These are phyloP conservation scores for Sodiomyces alkalinus DNA, from an alignment of 2,329 filamentous ascomycete genomes.

Conservation along the genomic window DNA sequence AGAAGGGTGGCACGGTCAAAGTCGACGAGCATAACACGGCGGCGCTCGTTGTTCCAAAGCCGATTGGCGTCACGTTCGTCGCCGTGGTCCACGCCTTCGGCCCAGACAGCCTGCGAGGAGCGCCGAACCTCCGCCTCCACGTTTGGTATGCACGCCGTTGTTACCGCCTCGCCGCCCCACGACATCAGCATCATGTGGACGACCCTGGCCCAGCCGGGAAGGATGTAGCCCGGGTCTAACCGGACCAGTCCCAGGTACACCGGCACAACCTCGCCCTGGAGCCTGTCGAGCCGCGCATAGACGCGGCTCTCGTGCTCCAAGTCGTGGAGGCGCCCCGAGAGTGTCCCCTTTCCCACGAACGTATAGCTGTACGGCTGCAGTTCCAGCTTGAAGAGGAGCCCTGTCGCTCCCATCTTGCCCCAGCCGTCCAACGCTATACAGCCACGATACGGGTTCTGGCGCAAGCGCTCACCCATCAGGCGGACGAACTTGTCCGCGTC, in stretches of 20 bases:
- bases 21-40: constrained; percentile 10
- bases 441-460: constrained; percentile 5
- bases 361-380: constrained; percentile 10
- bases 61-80: constrained; percentile 9
- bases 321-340: background rate
- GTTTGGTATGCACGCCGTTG: too few relatives aligned
- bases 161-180: constrained; percentile 11
- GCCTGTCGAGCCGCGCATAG: constrained; percentile 8
- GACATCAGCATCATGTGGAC: constrained; percentile 12
- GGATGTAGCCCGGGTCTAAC: constrained; percentile 5
- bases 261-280: constrained; percentile 10
- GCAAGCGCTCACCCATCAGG: constrained; percentile 5
- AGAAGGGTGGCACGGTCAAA: constrained; percentile 6
- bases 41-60: constrained; percentile 10
- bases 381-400: constrained; percentile 9
- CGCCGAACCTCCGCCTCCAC: constrained; percentile 3
- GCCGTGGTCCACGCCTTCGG: constrained; percentile 8
- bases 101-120: constrained; percentile 6
- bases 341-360: constrained; percentile 10
- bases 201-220: constrained; percentile 7
- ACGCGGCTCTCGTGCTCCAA: constrained; percentile 8
- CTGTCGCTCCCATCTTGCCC: constrained; percentile 5
- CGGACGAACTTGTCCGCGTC: constrained; percentile 3
- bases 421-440: constrained; percentile 4
- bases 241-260: constrained; percentile 7